A percentile compares a stretch with the other conserved stretches of the same genome.
Conservation (phyloP, 2,329 filamentous ascomycete genomes). For the Xylaria sp. region DNA sequence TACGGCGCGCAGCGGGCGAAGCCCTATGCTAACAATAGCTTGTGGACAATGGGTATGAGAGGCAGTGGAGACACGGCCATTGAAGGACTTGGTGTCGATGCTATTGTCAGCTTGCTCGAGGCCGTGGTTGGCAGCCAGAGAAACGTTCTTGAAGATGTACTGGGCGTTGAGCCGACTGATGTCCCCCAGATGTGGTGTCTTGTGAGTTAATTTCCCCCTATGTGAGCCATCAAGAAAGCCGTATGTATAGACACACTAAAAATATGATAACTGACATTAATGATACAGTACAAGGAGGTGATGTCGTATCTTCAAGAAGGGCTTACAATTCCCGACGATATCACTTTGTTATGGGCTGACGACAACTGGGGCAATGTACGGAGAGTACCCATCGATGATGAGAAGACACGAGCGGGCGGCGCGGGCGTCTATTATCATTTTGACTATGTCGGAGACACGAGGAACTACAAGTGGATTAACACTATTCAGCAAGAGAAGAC, state of each 20-base stretch:
- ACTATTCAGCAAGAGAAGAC: constrained; percentile 73
- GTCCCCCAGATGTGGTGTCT: constrained; percentile 78
- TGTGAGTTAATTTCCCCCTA: not conserved
- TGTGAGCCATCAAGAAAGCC: not conserved
- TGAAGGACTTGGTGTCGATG: constrained; percentile 61
- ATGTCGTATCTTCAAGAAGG: constrained; percentile 74
- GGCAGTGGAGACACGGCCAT: constrained; percentile 74
- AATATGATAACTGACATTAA: not conserved
- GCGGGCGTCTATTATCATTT: constrained; percentile 69
- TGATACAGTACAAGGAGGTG: constrained; percentile 71
- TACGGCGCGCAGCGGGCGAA: constrained; percentile 73
- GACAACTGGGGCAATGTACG: constrained; percentile 71
- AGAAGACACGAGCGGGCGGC: constrained; percentile 63
- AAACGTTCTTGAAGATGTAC: constrained; percentile 65
- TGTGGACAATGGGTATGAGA: constrained; percentile 77
- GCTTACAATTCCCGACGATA: constrained; percentile 67
- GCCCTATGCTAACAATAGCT: constrained; percentile 69
- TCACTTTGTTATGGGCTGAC: constrained; percentile 71
- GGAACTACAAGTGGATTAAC: constrained; percentile 72
- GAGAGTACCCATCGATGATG: constrained; percentile 64
- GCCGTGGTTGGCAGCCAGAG: constrained; percentile 69
- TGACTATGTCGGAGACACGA: constrained; percentile 66
- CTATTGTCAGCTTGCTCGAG: constrained; percentile 68
- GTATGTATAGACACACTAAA: not conserved
- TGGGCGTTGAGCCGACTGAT: constrained; percentile 60